phyloP scores from a whole-genome alignment of 805 yeast genomes.

The Lipomyces sp. region DNA sequence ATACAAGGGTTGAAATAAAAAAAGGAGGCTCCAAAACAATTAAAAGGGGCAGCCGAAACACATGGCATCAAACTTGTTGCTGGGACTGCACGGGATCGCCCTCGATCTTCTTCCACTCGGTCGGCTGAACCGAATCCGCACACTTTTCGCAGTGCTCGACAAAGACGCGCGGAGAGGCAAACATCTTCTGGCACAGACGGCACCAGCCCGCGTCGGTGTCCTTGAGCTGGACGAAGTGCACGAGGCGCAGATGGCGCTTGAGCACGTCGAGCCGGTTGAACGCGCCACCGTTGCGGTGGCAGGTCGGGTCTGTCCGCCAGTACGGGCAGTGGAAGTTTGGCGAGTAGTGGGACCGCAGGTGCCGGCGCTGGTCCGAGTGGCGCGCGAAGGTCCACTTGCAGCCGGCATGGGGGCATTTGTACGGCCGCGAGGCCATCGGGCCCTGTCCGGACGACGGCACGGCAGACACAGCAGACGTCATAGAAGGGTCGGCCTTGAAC shows the following conservation, averaged over 20 bases:
- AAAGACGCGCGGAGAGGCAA: conserved; percentile 53
- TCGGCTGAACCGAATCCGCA: conserved; percentile 42
- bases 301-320: conserved; percentile 64
- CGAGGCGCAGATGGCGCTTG: conserved; percentile 66
- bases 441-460: conserved; percentile 24
- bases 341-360: conserved; percentile 59
- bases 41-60: too few relatives aligned
- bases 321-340: conserved; percentile 72
- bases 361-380: conserved; percentile 66
- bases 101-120: conserved; percentile 28
- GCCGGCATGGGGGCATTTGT: conserved; percentile 39
- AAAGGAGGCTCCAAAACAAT: too few relatives aligned
- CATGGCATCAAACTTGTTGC: too few relatives aligned
- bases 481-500: not conserved
- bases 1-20: too few relatives aligned
- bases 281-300: conserved; percentile 74
- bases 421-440: conserved; percentile 35
- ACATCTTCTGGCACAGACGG: conserved; percentile 57
- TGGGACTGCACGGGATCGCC: conserved; percentile 13
- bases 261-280: conserved; percentile 71
- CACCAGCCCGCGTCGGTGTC: conserved; percentile 64
- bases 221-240: conserved; percentile 55
- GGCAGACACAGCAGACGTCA: conserved; percentile 3
- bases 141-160: conserved; percentile 65
- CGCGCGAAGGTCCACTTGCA: conserved; percentile 72